Conservation (phyloP, 441 rosid species). For the Gossypium davidsonii region DNA sequence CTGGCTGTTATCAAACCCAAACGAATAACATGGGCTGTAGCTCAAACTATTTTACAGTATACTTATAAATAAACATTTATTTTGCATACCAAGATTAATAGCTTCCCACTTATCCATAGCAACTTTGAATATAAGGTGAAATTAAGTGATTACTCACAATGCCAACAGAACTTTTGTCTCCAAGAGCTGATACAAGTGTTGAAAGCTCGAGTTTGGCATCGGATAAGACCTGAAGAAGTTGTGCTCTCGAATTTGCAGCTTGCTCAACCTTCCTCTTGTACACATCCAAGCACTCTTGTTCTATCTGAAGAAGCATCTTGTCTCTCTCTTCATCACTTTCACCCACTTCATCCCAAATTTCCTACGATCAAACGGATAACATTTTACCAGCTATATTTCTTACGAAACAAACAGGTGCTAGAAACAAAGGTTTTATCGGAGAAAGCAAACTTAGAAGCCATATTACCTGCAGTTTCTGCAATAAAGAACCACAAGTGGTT, state of each 20-base stretch:
- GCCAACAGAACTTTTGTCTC: constrained; percentile 63
- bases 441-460: background rate
- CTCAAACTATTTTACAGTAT: background rate
- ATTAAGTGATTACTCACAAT: constrained; percentile 41
- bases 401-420: background rate
- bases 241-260: constrained; percentile 78
- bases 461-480: constrained; percentile 81
- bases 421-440: constrained; percentile 2
- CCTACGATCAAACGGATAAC: constrained; percentile 32
- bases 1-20: constrained; percentile 50
- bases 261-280: constrained; percentile 92
- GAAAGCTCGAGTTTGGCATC: constrained; percentile 86
- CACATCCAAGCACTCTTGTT: constrained; percentile 90
- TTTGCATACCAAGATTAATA: background rate
- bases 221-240: constrained; percentile 78
- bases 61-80: background rate
- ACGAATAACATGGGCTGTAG: constrained; percentile 8
- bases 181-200: constrained; percentile 70
- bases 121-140: constrained; percentile 5
- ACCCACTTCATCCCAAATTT: constrained; percentile 99
- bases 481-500: constrained; percentile 76
- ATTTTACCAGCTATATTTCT: constrained; percentile 1
- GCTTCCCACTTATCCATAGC: background rate
- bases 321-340: constrained; percentile 83
- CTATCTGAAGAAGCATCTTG: constrained; percentile 85